Evolutionary conservation across 2,329 filamentous ascomycete species (phyloP).

Genomic region (Fusarium begoniae): DNA sequence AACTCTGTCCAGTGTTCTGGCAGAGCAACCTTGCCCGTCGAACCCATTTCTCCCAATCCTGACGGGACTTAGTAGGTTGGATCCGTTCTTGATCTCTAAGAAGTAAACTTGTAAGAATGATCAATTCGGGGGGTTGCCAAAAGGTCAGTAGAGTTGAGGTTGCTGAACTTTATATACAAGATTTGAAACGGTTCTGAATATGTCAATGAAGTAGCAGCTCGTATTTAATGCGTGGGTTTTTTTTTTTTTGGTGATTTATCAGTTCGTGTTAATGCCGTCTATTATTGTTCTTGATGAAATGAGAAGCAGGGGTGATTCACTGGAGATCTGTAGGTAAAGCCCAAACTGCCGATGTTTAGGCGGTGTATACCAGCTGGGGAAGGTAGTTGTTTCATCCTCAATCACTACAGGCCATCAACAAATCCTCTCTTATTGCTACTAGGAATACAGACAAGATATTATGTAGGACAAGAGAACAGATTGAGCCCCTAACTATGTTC

Average conservation of each 20-base stretch:
- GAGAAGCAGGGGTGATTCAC: slow-evolving; percentile 14
- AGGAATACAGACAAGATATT: neutral
- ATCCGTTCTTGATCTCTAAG: neutral
- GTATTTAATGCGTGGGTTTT: neutral
- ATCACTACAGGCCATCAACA: neutral
- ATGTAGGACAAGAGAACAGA: no score
- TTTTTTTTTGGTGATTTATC: neutral
- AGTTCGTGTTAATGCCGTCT: neutral
- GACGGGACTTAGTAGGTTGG: neutral
- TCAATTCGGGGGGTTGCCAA: neutral
- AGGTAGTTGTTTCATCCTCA: neutral
- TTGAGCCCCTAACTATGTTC: neutral
- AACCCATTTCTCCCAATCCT: slow-evolving; percentile 32
- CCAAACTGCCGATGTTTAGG: slow-evolving; percentile 21
- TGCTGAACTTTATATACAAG: neutral
- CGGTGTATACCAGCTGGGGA: neutral
- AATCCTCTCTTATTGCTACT: neutral
- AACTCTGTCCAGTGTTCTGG: slow-evolving; percentile 54
- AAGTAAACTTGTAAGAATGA: neutral
- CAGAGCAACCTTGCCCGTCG: slow-evolving; percentile 41
- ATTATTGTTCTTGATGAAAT: slow-evolving; percentile 30
- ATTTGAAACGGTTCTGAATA: neutral
- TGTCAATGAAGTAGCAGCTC: neutral
- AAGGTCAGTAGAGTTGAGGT: neutral
- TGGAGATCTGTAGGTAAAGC: neutral